Evolutionary conservation across 768 basidiomycete genomes (phyloP).

Genomic region (Daedalea quercina): DNA sequence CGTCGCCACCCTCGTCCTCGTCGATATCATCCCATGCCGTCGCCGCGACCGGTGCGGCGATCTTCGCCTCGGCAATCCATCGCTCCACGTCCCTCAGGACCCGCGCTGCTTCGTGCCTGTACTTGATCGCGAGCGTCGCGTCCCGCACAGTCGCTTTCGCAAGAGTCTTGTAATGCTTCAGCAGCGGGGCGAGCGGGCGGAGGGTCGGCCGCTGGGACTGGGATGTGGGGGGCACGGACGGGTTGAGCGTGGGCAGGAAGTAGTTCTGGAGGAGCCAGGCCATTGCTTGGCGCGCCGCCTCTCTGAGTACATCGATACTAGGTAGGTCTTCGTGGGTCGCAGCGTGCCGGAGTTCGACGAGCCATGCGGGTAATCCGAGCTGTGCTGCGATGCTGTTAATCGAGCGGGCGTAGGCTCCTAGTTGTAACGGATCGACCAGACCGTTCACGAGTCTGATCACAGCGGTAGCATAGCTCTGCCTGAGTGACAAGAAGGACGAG

Average conservation of each 20-base stretch:
- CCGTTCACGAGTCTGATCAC: constrained; percentile 91
- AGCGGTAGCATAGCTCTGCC: constrained; percentile 76
- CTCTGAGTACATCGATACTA: constrained; percentile 68
- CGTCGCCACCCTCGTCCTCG: constrained; percentile 23
- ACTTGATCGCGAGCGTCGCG: constrained; percentile 45
- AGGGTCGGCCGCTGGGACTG: constrained; percentile 29
- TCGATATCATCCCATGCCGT: constrained; percentile 35
- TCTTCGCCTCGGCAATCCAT: constrained; percentile 71
- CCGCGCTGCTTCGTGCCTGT: constrained; percentile 42
- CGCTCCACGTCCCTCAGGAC: constrained; percentile 61
- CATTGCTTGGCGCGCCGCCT: constrained; percentile 74
- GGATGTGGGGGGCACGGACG: constrained; percentile 33
- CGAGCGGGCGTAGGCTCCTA: constrained; percentile 82
- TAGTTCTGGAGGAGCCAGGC: constrained; percentile 81
- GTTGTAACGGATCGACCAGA: constrained; percentile 89
- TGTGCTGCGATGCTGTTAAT: constrained; percentile 85
- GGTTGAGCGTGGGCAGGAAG: constrained; percentile 71
- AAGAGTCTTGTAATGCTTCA: constrained; percentile 69
- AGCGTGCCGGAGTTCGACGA: constrained; percentile 91
- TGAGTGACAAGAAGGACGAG: constrained; percentile 41
- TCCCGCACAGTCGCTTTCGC: constrained; percentile 61
- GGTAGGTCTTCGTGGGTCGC: constrained; percentile 96
- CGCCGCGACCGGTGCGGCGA: constrained; percentile 45
- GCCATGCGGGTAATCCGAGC: constrained; percentile 78
- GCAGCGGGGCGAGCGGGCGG: constrained; percentile 56